Conservation (phyloP, 2,329 filamentous ascomycete species). For the Nothopassalora personata region DNA sequence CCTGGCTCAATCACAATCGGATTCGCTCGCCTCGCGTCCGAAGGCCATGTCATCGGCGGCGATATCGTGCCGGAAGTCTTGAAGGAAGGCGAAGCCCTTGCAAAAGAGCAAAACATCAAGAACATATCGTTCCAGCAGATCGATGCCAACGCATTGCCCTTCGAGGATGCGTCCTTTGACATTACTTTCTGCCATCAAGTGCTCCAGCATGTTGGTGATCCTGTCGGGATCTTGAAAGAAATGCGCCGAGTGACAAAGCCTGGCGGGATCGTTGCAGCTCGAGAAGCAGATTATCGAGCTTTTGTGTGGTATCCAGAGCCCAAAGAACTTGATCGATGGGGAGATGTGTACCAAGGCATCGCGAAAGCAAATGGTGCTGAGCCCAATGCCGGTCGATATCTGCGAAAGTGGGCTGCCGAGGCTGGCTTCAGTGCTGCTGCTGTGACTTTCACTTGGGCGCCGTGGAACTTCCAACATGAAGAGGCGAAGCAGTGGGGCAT, state of each 20-base stretch:
- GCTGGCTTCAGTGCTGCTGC: conserved; percentile 8
- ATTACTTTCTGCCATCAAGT: conserved; percentile 31
- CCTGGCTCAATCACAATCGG: conserved; percentile 34
- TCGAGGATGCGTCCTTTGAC: conserved; percentile 29
- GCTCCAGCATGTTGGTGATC: conserved; percentile 27
- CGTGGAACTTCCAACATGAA: conserved; percentile 8
- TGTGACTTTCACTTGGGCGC: conserved; percentile 5
- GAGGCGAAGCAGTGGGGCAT: neutral
- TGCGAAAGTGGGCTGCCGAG: conserved; percentile 6
- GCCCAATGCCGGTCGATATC: conserved; percentile 11
- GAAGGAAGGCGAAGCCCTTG: neutral
- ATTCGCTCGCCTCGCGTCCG: conserved; percentile 23
- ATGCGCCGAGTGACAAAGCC: conserved; percentile 32
- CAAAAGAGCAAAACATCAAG: neutral
- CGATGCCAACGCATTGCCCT: conserved; percentile 22
- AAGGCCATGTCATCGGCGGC: conserved; percentile 30
- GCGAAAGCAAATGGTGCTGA: conserved; percentile 11
- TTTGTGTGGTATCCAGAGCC: conserved; percentile 21
- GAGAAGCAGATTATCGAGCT: conserved; percentile 34
- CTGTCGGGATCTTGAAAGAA: conserved; percentile 25
- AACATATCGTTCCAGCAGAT: conserved; percentile 8
- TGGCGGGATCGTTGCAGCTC: conserved; percentile 30
- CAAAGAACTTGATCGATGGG: conserved; percentile 23
- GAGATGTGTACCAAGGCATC: conserved; percentile 6
- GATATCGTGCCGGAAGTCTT: conserved; percentile 21